Conservation (phyloP, 139 green algal genomes). For the Eudorina sp. region DNA sequence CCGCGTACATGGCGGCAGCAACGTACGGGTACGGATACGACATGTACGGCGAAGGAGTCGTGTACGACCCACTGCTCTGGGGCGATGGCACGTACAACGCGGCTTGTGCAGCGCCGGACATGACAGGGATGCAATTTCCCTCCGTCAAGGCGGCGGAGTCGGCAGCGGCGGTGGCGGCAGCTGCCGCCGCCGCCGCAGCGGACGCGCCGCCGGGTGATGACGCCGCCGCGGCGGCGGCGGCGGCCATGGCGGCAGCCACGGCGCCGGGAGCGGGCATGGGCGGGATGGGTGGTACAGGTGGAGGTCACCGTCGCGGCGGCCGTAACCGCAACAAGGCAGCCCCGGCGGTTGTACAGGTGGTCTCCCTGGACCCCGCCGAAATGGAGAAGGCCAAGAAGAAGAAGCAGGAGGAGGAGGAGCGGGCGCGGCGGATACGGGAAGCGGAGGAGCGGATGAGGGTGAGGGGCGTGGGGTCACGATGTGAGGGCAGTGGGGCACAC, state of each 20-base stretch:
- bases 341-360: constrained; percentile 66
- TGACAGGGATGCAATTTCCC: background rate
- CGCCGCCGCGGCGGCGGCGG: background rate
- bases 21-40: constrained; percentile 31
- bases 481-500: too few species aligned
- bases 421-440: constrained; percentile 28
- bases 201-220: constrained; percentile 26
- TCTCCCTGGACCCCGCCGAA: constrained; percentile 40
- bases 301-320: background rate
- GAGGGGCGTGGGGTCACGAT: background rate
- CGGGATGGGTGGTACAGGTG: constrained; percentile 31
- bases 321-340: constrained; percentile 54
- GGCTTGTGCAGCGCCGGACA: background rate
- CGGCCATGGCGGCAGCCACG: background rate
- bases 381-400: constrained; percentile 39
- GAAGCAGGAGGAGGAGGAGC: constrained; percentile 43
- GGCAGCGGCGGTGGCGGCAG: background rate
- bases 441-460: constrained; percentile 46
- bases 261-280: background rate
- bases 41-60: constrained; percentile 24
- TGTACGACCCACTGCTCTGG: constrained; percentile 26
- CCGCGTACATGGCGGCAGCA: constrained; percentile 2
- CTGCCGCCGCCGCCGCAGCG: background rate
- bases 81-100: background rate
- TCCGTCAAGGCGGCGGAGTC: background rate